These are phyloP conservation scores for Phialophora tarda DNA, from an alignment of 2,329 filamentous ascomycete genomes.

Conservation along the genomic window DNA sequence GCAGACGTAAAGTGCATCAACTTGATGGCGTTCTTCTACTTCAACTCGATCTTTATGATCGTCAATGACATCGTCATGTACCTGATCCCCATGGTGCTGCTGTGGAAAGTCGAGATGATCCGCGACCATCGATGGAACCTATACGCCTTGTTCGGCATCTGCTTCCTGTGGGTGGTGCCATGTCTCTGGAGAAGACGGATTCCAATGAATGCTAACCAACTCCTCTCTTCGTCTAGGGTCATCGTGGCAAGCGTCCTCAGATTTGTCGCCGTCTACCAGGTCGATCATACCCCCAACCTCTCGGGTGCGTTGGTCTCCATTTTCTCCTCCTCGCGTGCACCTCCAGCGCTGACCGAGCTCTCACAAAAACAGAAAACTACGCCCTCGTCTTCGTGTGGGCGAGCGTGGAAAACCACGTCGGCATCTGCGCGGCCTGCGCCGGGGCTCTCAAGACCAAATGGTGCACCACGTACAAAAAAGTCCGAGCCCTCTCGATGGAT, in stretches of 20 bases:
- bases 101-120: conserved; percentile 34
- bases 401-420: conserved; percentile 33
- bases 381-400: conserved; percentile 34
- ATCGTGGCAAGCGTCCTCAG: conserved; percentile 33
- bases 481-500: conserved; percentile 23
- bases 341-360: neutral
- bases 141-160: conserved; percentile 30
- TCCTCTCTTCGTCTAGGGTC: conserved; percentile 17
- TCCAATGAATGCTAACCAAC: conserved; percentile 1
- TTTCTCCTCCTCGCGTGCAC: neutral
- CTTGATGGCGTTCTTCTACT: conserved; percentile 32
- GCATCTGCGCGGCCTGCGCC: conserved; percentile 34
- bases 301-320: conserved; percentile 19
- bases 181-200: neutral
- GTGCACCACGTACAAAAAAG: conserved; percentile 19
- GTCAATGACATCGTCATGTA: conserved; percentile 34
- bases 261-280: conserved; percentile 28
- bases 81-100: conserved; percentile 29
- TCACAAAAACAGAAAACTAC: conserved; percentile 31
- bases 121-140: conserved; percentile 28
- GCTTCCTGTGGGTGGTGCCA: conserved; percentile 27
- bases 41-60: conserved; percentile 34
- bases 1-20: conserved; percentile 28
- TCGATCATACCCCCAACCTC: conserved; percentile 21
- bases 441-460: conserved; percentile 33